Base-by-base conservation (phyloP, 768 basidiomycete species). In the Leccinum subgranulosum region DNA sequence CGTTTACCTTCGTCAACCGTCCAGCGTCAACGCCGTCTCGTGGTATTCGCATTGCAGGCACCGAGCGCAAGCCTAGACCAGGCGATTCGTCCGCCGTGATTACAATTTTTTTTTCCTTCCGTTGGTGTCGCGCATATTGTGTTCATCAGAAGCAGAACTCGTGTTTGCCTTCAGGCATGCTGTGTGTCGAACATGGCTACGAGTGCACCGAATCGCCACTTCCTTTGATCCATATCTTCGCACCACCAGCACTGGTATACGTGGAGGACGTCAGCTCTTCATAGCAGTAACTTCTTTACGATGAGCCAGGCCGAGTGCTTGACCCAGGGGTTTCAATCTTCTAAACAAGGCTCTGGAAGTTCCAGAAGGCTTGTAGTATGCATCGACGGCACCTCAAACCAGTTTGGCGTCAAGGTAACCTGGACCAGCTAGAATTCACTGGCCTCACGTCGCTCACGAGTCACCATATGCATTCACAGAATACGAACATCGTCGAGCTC, bases 401-500 rank as follows among this genome's bases (percentile, higher is more conserved):
- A 72, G 39, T 76, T 75, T 56, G 69, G 77, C 3, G 56, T 49
- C 21, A 67, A 64, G 68, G 74, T 76, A 49, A 58, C 25, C 6
- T 25, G 34, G 50, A 27, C n/a, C 27, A 7, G 9, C 14, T 53
- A 31, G 29, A 47, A 3, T 12, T 28, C 25, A 33, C 39, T 8
- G 6, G 47, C 21, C 21, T 64, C 50, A 23, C 31, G 14, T 59
- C 12, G 29, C 21, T 51, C 47, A 23, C 2, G n/a, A n/a, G n/a
- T n/a, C n/a, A 43, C 47, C 27, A 17, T 48, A 9, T 47, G 4
- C 49, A 19, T 31, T 31, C 29, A 19, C 11, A 51, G 78, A 77
- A 78, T 51, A 76, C 77, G 3, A 76, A 77, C 55, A 74, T 78
- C 36, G 58, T 78, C 53, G 76, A 77, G 48, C 64, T 77, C 11